phyloP scores from a whole-genome alignment of 1,284 basidiomycete genomes.

The Sutorius eximius region DNA sequence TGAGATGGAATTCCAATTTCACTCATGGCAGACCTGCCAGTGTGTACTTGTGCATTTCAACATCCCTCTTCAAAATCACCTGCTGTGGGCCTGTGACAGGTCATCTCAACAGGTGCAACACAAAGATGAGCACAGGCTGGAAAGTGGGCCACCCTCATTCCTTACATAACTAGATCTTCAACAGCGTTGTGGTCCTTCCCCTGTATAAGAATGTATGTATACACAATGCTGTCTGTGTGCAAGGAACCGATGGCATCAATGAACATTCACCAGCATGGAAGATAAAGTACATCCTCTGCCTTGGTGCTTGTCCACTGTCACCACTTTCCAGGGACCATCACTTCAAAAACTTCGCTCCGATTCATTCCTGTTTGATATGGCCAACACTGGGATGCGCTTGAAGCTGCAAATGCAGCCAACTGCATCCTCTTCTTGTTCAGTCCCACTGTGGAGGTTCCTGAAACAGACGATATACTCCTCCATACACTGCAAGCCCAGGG shows the following conservation, averaged over 20 bases:
- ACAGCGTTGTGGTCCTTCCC: slow-evolving; percentile 77
- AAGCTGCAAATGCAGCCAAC: slow-evolving; percentile 88
- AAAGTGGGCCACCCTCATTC: slow-evolving; percentile 70
- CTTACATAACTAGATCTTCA: slow-evolving; percentile 74
- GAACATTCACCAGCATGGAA: slow-evolving; percentile 50
- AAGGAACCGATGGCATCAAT: slow-evolving; percentile 38
- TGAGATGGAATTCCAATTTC: no score
- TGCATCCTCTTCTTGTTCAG: slow-evolving; percentile 89
- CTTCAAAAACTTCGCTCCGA: slow-evolving; percentile 88
- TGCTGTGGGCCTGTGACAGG: slow-evolving; percentile 40
- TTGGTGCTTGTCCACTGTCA: not conserved
- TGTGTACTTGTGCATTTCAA: no score
- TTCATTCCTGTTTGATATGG: slow-evolving; percentile 76
- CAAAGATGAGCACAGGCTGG: slow-evolving; percentile 74
- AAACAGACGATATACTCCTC: slow-evolving; percentile 89
- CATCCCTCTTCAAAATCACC: slow-evolving; percentile 55
- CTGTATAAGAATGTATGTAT: slow-evolving; percentile 69
- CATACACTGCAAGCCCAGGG: slow-evolving; percentile 84
- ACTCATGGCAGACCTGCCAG: no score
- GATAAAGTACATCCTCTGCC: slow-evolving; percentile 52
- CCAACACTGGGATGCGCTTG: slow-evolving; percentile 77
- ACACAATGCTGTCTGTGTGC: slow-evolving; percentile 49
- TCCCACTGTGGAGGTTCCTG: slow-evolving; percentile 77
- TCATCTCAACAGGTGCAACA: slow-evolving; percentile 69
- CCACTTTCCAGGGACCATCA: slow-evolving; percentile 64